Conservation (phyloP, 202 grass and related monocot species). For the Panicum hallii region DNA sequence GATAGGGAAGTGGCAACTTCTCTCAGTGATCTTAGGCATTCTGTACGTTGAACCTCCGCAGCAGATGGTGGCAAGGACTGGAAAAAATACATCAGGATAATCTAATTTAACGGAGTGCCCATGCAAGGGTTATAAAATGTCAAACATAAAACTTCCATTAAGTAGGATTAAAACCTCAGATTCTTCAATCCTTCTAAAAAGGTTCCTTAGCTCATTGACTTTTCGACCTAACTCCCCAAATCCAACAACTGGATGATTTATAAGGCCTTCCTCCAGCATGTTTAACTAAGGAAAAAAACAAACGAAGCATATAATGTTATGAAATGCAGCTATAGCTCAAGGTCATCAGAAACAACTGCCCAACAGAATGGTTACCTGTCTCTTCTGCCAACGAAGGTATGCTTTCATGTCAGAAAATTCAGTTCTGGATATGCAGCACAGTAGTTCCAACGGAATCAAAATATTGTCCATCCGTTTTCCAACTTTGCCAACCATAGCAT, state of each 20-base stretch:
- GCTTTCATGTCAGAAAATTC: conserved; percentile 99
- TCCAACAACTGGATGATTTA: conserved; percentile 90
- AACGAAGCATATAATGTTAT: conserved; percentile 39
- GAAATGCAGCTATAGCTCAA: conserved; percentile 31
- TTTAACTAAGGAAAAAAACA: conserved; percentile 73
- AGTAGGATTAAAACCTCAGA: conserved; percentile 76
- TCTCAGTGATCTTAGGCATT: conserved; percentile 83
- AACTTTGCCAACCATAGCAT: conserved; percentile 93
- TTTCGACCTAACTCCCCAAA: conserved; percentile 93
- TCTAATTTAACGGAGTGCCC: conserved; percentile 16
- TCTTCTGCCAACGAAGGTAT: conserved; percentile 99
- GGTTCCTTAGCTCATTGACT: conserved; percentile 84
- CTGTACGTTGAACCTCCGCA: conserved; percentile 87
- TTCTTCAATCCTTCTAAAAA: conserved; percentile 96
- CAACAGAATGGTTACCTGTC: conserved; percentile 71
- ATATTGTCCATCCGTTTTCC: conserved; percentile 99
- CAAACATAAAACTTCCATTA: conserved; percentile 37
- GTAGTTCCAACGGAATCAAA: conserved; percentile 93
- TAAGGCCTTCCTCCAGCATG: conserved; percentile 98
- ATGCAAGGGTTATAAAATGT: conserved; percentile 29
- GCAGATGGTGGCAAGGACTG: conserved; percentile 75
- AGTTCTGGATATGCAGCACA: conserved; percentile 89
- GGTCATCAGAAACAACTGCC: conserved; percentile 22
- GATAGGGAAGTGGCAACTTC: conserved; percentile 78
- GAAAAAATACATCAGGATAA: conserved; percentile 44